Evolutionary conservation across 1,284 basidiomycete species (phyloP).

Genomic region (Bjerkandera adusta): DNA sequence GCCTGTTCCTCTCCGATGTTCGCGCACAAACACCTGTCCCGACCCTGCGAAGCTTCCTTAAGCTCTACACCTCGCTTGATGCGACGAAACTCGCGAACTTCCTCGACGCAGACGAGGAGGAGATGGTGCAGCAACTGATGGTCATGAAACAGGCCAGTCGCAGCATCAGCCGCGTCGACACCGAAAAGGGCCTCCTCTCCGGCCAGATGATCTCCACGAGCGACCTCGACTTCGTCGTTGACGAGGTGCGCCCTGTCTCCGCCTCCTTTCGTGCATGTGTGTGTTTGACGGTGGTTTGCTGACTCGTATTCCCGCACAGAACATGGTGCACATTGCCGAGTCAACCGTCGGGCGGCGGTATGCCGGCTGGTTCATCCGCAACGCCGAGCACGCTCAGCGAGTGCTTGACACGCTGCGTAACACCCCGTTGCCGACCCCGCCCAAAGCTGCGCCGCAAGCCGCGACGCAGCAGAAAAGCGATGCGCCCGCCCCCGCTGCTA

Average conservation of each 20-base stretch:
- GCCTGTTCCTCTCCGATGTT: slow-evolving; percentile 82
- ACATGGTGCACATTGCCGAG: slow-evolving; percentile 92
- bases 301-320: slow-evolving; percentile 60
- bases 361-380: slow-evolving; percentile 96
- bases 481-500: slow-evolving; percentile 13
- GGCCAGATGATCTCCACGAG: slow-evolving; percentile 88
- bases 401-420: slow-evolving; percentile 78
- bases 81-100: slow-evolving; percentile 91
- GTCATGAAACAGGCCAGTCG: slow-evolving; percentile 89
- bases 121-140: slow-evolving; percentile 96
- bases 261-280: not conserved
- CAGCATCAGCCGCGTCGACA: slow-evolving; percentile 58
- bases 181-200: slow-evolving; percentile 68
- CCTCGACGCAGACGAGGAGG: slow-evolving; percentile 88
- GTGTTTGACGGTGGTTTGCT: slow-evolving; percentile 3
- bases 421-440: slow-evolving; percentile 54
- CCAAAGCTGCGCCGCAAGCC: slow-evolving; percentile 15
- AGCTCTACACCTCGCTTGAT: slow-evolving; percentile 93
- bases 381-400: slow-evolving; percentile 86
- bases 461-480: slow-evolving; percentile 12
- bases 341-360: slow-evolving; percentile 90
- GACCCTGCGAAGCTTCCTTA: slow-evolving; percentile 89
- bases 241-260: slow-evolving; percentile 60
- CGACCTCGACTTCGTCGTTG: slow-evolving; percentile 94
- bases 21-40: slow-evolving; percentile 77